Percentiles rank a stretch among this genome's conserved stretches.
phyloP scores from a whole-genome alignment of 2,329 filamentous ascomycete genomes.

The Sphaerulina musiva region DNA sequence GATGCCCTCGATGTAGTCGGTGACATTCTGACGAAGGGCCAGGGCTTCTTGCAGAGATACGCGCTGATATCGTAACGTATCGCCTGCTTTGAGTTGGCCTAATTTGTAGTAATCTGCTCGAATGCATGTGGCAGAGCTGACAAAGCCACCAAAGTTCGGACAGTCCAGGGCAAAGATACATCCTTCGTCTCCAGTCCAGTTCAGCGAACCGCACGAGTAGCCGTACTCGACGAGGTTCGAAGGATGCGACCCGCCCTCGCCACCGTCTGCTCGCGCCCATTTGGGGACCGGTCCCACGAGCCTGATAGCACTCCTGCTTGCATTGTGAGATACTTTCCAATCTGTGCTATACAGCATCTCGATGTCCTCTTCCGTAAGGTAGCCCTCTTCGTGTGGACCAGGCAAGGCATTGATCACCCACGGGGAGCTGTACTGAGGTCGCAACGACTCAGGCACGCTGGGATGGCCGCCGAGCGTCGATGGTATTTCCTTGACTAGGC shows the following conservation, averaged over 20 bases:
- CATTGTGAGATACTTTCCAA: conserved; percentile 59
- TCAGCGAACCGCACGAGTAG: conserved; percentile 53
- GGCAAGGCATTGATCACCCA: conserved; percentile 52
- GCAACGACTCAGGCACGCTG: conserved; percentile 41
- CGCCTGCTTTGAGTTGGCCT: conserved; percentile 55
- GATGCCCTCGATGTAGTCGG: conserved; percentile 42
- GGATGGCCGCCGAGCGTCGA: conserved; percentile 29
- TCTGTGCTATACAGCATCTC: conserved; percentile 51
- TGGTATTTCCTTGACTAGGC: conserved; percentile 39
- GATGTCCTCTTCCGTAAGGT: conserved; percentile 47
- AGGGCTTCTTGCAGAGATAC: conserved; percentile 50
- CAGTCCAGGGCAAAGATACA: conserved; percentile 55
- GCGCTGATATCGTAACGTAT: conserved; percentile 47
- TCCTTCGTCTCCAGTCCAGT: conserved; percentile 57
- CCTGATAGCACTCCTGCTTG: conserved; percentile 54
- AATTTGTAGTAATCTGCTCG: conserved; percentile 56
- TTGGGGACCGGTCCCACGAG: conserved; percentile 53
- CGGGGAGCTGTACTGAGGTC: conserved; percentile 45
- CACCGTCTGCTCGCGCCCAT: conserved; percentile 55
- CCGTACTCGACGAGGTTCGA: conserved; percentile 49
- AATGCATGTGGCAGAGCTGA: conserved; percentile 51
- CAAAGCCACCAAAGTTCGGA: conserved; percentile 57
- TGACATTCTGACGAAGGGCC: conserved; percentile 38
- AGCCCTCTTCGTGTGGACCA: conserved; percentile 52
- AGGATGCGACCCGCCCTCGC: conserved; percentile 58